Conservation (phyloP, 805 yeast species). For the Sugiyamaella qingdaonensis region DNA sequence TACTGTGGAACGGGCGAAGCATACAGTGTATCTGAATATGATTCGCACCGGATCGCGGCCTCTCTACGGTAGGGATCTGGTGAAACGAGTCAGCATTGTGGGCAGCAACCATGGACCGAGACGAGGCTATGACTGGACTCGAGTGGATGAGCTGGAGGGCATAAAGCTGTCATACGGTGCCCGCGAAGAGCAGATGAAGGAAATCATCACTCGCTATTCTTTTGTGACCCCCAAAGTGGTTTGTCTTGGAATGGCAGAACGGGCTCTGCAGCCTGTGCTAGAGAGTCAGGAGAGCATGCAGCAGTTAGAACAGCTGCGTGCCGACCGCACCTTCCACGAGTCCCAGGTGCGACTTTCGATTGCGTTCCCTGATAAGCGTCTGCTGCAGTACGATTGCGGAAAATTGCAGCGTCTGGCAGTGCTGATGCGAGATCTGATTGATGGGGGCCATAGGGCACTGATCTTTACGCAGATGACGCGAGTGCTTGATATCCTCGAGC, state of each 20-base stretch:
- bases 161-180: conserved; percentile 20
- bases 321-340: conserved; percentile 59
- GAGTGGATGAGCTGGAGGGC: conserved; percentile 9
- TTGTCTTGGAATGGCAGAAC: conserved; percentile 54
- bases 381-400: conserved; percentile 94
- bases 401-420: conserved; percentile 81
- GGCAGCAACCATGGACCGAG: conserved; percentile 1
- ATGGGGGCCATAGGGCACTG: conserved; percentile 87
- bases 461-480: conserved; percentile 98
- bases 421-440: conserved; percentile 69
- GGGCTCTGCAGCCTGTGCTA: conserved; percentile 12
- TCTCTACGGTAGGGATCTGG: conserved; percentile 57
- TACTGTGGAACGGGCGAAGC: conserved; percentile 50
- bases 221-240: conserved; percentile 87
- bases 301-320: conserved; percentile 5
- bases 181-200: conserved; percentile 16
- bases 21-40: conserved; percentile 57
- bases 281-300: conserved; percentile 1
- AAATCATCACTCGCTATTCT: conserved; percentile 45
- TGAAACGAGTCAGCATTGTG: conserved; percentile 28
- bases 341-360: conserved; percentile 83
- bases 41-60: conserved; percentile 65
- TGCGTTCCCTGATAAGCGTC: conserved; percentile 92
- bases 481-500: conserved; percentile 88
- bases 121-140: conserved; percentile 20